phyloP scores from a whole-genome alignment of 192 early-diverging fungal genomes.

The Gonapodya sp. region DNA sequence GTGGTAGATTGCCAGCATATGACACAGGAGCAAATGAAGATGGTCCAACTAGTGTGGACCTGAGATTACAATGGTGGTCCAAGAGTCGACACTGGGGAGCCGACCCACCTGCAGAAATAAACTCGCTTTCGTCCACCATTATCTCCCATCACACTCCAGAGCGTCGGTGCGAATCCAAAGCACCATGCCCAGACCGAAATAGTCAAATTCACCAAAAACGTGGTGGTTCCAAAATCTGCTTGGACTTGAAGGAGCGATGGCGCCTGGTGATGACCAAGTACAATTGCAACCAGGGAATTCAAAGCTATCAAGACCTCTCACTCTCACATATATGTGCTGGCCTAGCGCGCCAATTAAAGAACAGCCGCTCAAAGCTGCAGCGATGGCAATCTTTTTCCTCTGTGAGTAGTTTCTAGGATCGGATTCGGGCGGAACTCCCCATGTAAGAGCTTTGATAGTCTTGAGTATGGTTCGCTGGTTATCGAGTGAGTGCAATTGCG shows the following conservation, averaged over 20 bases:
- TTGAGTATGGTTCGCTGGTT: no score
- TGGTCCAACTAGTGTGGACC: neutral
- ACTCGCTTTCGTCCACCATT: neutral
- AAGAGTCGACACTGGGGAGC: neutral
- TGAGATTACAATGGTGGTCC: neutral
- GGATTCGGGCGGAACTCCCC: neutral
- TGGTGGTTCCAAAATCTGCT: neutral
- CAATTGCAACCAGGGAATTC: no score
- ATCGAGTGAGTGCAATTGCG: no score
- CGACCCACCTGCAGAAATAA: neutral
- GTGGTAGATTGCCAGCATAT: neutral
- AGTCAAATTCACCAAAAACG: neutral
- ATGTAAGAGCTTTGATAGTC: neutral
- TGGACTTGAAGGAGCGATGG: neutral
- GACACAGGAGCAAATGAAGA: neutral
- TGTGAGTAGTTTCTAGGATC: neutral
- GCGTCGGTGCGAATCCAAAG: neutral
- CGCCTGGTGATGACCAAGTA: no score
- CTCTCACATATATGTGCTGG: neutral
- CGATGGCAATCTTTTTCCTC: neutral
- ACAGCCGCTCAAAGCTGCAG: neutral
- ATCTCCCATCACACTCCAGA: neutral
- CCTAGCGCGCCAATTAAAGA: neutral
- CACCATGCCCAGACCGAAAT: neutral
- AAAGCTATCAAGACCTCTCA: no score